These are phyloP conservation scores for Capsicum pubescens DNA, from an alignment of 257 asterid species.

Conservation along the genomic window DNA sequence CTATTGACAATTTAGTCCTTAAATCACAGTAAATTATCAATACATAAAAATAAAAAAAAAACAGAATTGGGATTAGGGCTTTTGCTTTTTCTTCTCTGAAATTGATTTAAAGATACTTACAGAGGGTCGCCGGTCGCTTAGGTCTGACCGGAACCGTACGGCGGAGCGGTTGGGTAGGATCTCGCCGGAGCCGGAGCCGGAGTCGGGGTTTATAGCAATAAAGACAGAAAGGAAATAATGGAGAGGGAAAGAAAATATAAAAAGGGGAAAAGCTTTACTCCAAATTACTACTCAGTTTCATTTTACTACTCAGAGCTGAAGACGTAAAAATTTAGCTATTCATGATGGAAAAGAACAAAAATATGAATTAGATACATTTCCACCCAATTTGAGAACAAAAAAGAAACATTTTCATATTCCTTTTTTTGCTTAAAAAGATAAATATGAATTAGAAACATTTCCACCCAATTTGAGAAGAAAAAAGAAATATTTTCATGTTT, in stretches of 20 bases:
- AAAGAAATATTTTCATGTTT: too few relatives aligned
- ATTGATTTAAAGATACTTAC: constrained; percentile 5
- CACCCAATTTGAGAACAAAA: too few relatives aligned
- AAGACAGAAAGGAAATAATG: not conserved
- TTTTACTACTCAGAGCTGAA: too few relatives aligned
- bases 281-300: not conserved
- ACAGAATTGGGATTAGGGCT: not conserved
- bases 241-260: not conserved
- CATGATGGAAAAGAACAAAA: too few relatives aligned
- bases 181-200: constrained; percentile 22
- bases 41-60: not conserved
- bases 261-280: not conserved
- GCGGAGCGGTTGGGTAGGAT: not conserved
- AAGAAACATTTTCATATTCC: too few relatives aligned
- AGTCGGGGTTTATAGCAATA: not conserved
- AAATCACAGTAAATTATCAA: not conserved
- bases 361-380: too few relatives aligned
- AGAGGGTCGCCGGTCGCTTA: not conserved
- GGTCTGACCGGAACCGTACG: not conserved
- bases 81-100: not conserved
- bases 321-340: too few relatives aligned
- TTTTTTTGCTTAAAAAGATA: too few relatives aligned
- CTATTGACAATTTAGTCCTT: not conserved
- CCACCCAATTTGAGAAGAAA: too few relatives aligned
- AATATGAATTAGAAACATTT: too few relatives aligned